Evolutionary conservation across 768 basidiomycete genomes (phyloP), one percentile per base, ranked within the genome.

Genomic region (Pleurotus djamor): DNA sequence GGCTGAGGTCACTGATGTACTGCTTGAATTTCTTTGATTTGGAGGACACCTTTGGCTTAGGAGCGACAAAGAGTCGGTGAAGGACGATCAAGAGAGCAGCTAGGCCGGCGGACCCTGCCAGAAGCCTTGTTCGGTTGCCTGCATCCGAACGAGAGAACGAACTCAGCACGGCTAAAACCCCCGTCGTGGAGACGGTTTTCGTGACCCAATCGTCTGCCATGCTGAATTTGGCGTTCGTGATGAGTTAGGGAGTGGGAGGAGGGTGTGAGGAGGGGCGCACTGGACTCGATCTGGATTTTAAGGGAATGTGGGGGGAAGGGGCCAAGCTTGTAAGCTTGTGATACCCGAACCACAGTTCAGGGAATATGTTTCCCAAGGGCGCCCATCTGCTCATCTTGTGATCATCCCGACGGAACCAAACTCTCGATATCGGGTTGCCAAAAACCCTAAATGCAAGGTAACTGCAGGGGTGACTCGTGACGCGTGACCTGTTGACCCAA

Each of bases 1-100:
- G 74, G 44, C 69, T 66, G 16, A 63, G 60, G 13, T 66, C 63
- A 2, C 21, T 17, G 14, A 34, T 41, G 5, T 43, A 56, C 13
- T 21, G 4, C 16, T 44, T 17, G 45, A 12, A 8, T 43, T 55
- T 28, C 21, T 28, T 14, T 28, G n/a, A 21, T n/a, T 7, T 32
- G 36, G 5, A 4, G 37, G 13, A 10, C 32, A 8, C 4, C 17
- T 17, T 13, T 36, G n/a, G 51, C 17, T 52, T 36, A 21, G 54
- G 44, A 43, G 38, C 28, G 41, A 44, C 4, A 21, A 59, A 50
- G 14, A 52, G 38, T 48, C 50, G 44, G 33, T 43, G 57, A 37
- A 61, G 58, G 52, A 61, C 45, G 16, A 60, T 33, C 43, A 54
- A 16, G 35, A 63, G 51, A 28, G 60, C 48, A 52, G 60, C 57